Base-by-base conservation (phyloP, 768 basidiomycete genomes). In the Rhodocollybia butyracea region DNA sequence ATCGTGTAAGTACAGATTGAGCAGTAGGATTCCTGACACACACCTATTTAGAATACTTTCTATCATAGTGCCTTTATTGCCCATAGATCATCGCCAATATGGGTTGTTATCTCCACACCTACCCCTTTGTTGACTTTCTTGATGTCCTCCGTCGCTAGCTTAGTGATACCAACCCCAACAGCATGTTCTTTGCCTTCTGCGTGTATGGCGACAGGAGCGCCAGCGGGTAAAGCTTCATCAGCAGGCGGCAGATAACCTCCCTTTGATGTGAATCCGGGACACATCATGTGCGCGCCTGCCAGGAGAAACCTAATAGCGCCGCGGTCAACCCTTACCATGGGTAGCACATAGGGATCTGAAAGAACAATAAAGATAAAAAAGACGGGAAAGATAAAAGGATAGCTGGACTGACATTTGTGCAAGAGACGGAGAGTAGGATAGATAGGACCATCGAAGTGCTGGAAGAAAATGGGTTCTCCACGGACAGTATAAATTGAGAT, bases 301-400 rank as follows among this genome's bases (percentile, higher is more conserved):
- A 99, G 84, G 36, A 99, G 81, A 73, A 98, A 99, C 31, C 95
- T 91, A 73, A 99, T 99, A 51, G 97, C 97, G 46, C 97, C 97
- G 48, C 96, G 88, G 76, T 99, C 97, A 46, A 98, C 80, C 60
- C 86, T 84, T 46, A 96, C 94, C 63, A 80, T 85, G 4, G 95
- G 93, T 30, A 98, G 81, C 60, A 98, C 77, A 63, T 82, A 88
- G 7, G 97, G 97, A 76, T 97, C 96, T 99, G 69, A 2, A 55
- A 51, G 54, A 29, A 36, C 15, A 19, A 21, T 41, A 32, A 36
- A 46, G 22, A 30, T 8, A 15, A 12, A 19, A 8, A 41, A 30
- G 19, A 21, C 32, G 29, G 2, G 3, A 54, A 13, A 26, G 8
- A 29, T 39, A 6, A 38, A 7, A 24, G 48, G 10, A 38, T 6